Evolutionary conservation across 495 filamentous ascomycete genomes (phyloP).

Genomic region (Trichocladium uniseriatum): DNA sequence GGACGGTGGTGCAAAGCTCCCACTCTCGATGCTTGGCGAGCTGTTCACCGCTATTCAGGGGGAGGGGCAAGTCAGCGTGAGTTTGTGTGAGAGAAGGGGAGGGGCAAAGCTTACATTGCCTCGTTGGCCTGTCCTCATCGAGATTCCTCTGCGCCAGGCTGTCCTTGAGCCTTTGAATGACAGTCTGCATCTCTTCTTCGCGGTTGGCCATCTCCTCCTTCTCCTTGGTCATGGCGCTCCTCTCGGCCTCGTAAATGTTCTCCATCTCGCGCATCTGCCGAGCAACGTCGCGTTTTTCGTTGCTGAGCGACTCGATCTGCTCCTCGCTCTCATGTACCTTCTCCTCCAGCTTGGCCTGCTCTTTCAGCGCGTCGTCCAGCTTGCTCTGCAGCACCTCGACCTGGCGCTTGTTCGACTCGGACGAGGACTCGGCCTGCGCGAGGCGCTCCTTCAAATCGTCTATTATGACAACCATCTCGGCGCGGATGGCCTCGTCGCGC

Average conservation of each 20-base stretch:
- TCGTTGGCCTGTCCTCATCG: constrained; percentile 55
- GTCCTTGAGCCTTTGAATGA: constrained; percentile 86
- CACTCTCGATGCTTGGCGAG: constrained; percentile 49
- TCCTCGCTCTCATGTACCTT: constrained; percentile 72
- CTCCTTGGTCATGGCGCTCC: constrained; percentile 77
- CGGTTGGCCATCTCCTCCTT: constrained; percentile 75
- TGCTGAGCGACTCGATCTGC: constrained; percentile 65
- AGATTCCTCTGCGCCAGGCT: constrained; percentile 63
- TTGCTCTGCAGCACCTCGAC: constrained; percentile 73
- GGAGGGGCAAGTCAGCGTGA: constrained; percentile 8
- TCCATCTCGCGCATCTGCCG: constrained; percentile 83
- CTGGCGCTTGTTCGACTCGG: constrained; percentile 77
- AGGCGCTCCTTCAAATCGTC: constrained; percentile 78
- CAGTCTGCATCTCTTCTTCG: constrained; percentile 80
- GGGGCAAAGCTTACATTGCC: constrained; percentile 52
- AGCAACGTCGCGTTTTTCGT: constrained; percentile 67
- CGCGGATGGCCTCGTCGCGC: constrained; percentile 45
- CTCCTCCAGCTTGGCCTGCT: constrained; percentile 82
- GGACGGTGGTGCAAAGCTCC: constrained; percentile 81
- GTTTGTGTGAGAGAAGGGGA: neutral
- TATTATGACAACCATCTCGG: constrained; percentile 66
- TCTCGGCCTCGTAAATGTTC: constrained; percentile 79
- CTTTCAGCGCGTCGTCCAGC: constrained; percentile 73
- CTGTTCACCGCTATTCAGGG: constrained; percentile 40
- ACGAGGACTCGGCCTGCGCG: constrained; percentile 65